Conservation (phyloP, 2,329 filamentous ascomycete genomes). For the Calonectria ilicicola region DNA sequence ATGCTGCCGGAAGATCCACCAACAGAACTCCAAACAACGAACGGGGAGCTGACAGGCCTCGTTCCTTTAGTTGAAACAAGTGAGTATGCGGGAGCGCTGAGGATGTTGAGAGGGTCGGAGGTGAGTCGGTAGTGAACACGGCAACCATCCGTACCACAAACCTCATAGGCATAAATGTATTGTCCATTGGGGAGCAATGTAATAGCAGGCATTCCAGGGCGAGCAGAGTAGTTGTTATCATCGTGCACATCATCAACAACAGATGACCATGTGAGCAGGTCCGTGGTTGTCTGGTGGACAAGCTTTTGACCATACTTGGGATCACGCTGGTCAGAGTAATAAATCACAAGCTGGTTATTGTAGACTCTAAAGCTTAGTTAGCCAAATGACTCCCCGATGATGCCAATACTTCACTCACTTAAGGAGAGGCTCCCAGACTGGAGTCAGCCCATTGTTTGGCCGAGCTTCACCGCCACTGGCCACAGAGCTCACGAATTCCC, state of each 20-base stretch:
- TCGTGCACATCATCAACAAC: conserved; percentile 71
- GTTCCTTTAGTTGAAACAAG: conserved; percentile 50
- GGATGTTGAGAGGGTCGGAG: conserved; percentile 51
- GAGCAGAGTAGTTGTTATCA: conserved; percentile 65
- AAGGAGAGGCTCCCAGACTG: conserved; percentile 81
- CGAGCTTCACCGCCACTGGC: conserved; percentile 72
- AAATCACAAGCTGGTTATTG: conserved; percentile 70
- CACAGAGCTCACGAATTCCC: conserved; percentile 76
- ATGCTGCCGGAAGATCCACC: conserved; percentile 60
- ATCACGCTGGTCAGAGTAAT: conserved; percentile 80
- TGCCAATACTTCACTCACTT: conserved; percentile 44
- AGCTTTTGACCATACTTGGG: conserved; percentile 74
- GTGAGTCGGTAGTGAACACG: conserved; percentile 59
- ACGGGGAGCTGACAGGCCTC: conserved; percentile 55
- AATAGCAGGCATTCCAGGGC: conserved; percentile 77
- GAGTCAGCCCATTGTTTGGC: conserved; percentile 73
- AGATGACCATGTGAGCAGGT: conserved; percentile 70
- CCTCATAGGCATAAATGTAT: conserved; percentile 73
- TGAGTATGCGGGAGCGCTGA: conserved; percentile 42
- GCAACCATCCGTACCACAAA: conserved; percentile 58
- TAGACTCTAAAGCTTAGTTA: conserved; percentile 54
- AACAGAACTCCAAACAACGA: conserved; percentile 56
- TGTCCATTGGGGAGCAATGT: conserved; percentile 65
- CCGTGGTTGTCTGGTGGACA: conserved; percentile 70
- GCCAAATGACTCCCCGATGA: not conserved